Conservation (phyloP, 2,329 filamentous ascomycete species). For the Tolypocladium endophyticum region DNA sequence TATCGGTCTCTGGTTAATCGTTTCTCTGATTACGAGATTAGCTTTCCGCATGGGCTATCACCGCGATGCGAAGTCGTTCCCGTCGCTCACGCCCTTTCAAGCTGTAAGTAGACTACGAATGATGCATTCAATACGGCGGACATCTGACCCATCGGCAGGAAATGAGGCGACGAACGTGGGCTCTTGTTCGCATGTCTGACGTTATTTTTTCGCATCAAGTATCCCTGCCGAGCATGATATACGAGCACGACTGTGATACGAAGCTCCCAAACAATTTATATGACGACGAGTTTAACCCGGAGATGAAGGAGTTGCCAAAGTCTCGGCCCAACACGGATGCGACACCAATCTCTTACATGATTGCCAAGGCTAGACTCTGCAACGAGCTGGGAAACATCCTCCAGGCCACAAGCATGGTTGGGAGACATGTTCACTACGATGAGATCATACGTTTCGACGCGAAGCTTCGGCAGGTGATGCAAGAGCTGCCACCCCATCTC, state of each 20-base stretch:
- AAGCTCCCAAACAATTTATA: constrained; percentile 67
- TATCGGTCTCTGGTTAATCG: constrained; percentile 51
- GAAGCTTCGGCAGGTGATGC: constrained; percentile 48
- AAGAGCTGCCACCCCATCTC: constrained; percentile 69
- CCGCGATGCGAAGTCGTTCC: constrained; percentile 65
- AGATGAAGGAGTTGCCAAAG: constrained; percentile 55
- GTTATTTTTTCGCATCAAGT: constrained; percentile 69
- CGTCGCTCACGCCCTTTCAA: constrained; percentile 61
- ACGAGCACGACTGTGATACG: constrained; percentile 65
- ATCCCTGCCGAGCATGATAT: constrained; percentile 58
- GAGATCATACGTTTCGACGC: constrained; percentile 53
- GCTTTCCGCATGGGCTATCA: constrained; percentile 67
- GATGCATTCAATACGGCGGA: neutral
- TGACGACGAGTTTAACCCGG: constrained; percentile 67
- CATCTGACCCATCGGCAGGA: constrained; percentile 34
- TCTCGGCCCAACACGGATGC: constrained; percentile 58
- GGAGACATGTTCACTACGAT: constrained; percentile 48
- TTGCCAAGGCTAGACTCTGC: constrained; percentile 59
- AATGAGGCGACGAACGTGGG: constrained; percentile 61
- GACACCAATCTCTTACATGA: constrained; percentile 71
- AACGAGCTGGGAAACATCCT: constrained; percentile 62
- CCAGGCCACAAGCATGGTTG: constrained; percentile 49
- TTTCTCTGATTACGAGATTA: constrained; percentile 44
- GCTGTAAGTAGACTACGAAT: constrained; percentile 35
- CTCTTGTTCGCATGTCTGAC: constrained; percentile 62